A percentile compares a stretch with the other conserved stretches of the same genome.
Evolutionary conservation across 345 rosid species (phyloP).

Genomic region (Gynandropsis gynandra): DNA sequence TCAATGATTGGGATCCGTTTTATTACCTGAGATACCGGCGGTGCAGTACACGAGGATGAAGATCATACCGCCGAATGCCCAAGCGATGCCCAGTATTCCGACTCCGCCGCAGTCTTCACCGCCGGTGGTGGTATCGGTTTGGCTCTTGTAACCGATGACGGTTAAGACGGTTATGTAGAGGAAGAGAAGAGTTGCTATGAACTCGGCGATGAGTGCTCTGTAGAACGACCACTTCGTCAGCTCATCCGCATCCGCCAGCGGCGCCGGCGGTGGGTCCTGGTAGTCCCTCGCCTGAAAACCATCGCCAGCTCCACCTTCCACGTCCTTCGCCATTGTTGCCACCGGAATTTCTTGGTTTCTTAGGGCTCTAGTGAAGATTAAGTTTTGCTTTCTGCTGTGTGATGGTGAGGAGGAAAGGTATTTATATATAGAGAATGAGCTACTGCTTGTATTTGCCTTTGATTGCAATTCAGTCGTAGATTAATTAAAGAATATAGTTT

Average conservation of each 20-base stretch:
- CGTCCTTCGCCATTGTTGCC: constrained; percentile 48
- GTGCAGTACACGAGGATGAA: constrained; percentile 64
- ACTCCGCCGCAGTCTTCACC: constrained; percentile 44
- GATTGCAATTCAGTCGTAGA: no score
- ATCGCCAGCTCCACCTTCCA: constrained; percentile 37
- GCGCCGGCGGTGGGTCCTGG: constrained; percentile 52
- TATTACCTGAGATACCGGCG: constrained; percentile 58
- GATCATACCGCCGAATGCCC: constrained; percentile 78
- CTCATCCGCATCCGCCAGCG: constrained; percentile 40
- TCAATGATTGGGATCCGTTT: not conserved
- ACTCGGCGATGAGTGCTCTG: no score
- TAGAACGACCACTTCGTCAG: no score
- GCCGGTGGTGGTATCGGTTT: constrained; percentile 17
- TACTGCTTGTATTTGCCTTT: no score
- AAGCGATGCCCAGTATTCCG: constrained; percentile 55
- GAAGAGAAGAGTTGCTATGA: constrained; percentile 56
- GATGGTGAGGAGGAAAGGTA: constrained; percentile 13
- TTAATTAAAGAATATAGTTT: no score
- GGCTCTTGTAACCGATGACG: constrained; percentile 52
- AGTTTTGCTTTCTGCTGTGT: constrained; percentile 13
- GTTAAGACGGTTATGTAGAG: constrained; percentile 57
- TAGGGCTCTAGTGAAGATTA: no score
- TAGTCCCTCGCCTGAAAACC: constrained; percentile 42
- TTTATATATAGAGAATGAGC: constrained; percentile 23
- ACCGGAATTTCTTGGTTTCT: not conserved